These are phyloP conservation scores for Paraconiothyrium sp. DNA, from an alignment of 2,329 filamentous ascomycete genomes.

Conservation along the genomic window DNA sequence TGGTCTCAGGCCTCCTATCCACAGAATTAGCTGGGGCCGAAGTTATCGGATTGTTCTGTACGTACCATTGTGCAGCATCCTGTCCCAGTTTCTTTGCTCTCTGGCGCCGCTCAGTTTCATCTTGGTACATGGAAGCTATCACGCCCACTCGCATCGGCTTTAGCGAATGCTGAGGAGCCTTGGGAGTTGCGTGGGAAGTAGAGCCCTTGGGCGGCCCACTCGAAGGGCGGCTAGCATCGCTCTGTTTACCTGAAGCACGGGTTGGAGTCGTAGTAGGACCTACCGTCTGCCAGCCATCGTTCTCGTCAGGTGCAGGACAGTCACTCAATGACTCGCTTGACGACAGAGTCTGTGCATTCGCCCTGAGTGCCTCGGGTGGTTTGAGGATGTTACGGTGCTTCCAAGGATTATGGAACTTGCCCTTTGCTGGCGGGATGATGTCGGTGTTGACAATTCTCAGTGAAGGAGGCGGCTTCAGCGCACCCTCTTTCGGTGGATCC, in stretches of 20 bases:
- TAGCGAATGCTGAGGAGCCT: neutral
- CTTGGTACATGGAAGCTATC: neutral
- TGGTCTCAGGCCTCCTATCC: neutral
- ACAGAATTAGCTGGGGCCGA: neutral
- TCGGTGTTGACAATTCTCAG: constrained; percentile 9
- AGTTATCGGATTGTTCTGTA: neutral
- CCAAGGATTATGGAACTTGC: neutral
- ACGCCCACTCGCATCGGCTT: neutral
- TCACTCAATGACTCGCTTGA: neutral
- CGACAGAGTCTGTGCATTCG: neutral
- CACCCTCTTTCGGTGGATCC: neutral
- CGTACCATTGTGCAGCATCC: neutral
- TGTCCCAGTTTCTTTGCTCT: neutral
- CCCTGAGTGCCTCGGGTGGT: constrained; percentile 8
- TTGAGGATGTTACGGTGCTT: neutral
- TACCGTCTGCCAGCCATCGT: constrained; percentile 8
- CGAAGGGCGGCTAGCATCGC: neutral
- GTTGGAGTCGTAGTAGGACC: neutral
- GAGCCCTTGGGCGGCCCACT: neutral
- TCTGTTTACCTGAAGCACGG: neutral
- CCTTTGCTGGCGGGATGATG: neutral
- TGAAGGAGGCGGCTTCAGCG: constrained; percentile 9
- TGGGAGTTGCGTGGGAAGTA: neutral
- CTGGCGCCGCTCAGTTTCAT: neutral
- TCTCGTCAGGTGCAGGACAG: neutral